Evolutionary conservation across 495 filamentous ascomycete species (phyloP).

Genomic region (Umbilicaria muhlenbergii): DNA sequence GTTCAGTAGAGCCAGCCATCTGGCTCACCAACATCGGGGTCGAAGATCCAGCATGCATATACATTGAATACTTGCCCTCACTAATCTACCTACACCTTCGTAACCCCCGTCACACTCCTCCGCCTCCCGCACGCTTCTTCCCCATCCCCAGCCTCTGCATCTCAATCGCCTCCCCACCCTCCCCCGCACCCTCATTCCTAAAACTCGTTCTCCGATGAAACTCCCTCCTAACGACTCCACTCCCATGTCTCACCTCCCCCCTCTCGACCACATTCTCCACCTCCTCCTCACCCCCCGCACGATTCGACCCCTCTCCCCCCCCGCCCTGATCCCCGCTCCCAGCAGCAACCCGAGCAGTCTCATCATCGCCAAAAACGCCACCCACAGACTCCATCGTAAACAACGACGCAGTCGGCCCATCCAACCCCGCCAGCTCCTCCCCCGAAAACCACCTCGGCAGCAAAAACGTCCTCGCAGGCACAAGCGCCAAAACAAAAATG

Average conservation of each 20-base stretch:
- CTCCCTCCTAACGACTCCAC: not conserved
- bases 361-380: conserved; percentile 42
- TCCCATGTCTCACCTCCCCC: not conserved
- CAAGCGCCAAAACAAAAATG: conserved; percentile 63
- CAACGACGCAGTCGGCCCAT: conserved; percentile 65
- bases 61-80: too few relatives aligned
- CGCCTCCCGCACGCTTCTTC: too few relatives aligned
- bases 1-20: too few relatives aligned
- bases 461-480: conserved; percentile 62
- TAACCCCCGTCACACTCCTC: too few relatives aligned
- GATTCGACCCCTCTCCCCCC: not conserved
- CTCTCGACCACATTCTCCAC: conserved; percentile 15
- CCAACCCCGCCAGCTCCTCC: conserved; percentile 55
- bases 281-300: conserved; percentile 16
- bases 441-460: conserved; percentile 52
- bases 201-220: conserved; percentile 2
- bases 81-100: too few relatives aligned
- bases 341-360: conserved; percentile 7
- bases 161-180: not conserved
- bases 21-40: too few relatives aligned
- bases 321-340: not conserved
- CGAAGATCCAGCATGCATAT: too few relatives aligned
- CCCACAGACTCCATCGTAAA: conserved; percentile 81
- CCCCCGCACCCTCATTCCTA: not conserved
- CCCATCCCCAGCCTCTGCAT: conserved; percentile 11